Conservation (phyloP, 176 grass and related monocot species). For the Phoenix dactylifera region DNA sequence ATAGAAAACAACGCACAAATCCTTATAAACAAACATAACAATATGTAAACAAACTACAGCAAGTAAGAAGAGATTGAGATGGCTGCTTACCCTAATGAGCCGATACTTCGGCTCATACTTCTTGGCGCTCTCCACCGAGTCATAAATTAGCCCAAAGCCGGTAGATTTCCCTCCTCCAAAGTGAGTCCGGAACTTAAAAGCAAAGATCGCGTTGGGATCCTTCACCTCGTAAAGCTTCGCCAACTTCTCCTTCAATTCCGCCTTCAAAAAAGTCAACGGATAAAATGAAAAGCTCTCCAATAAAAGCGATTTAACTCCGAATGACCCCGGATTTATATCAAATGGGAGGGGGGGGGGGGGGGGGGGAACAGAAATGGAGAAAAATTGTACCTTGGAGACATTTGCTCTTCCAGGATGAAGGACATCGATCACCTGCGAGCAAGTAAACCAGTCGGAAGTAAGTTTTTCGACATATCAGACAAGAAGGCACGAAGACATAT, state of each 20-base stretch:
- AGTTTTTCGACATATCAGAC: no score
- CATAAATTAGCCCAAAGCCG: constrained; percentile 8
- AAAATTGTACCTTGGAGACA: constrained; percentile 6
- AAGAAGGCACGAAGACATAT: no score
- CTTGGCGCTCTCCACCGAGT: constrained; percentile 7
- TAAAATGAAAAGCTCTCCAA: background rate
- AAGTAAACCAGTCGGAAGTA: no score
- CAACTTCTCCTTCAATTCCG: constrained; percentile 14
- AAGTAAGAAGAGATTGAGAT: background rate
- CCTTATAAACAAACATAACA: no score
- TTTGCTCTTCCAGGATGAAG: constrained; percentile 13
- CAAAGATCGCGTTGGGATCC: constrained; percentile 9
- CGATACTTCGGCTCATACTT: constrained; percentile 21
- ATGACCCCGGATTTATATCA: background rate
- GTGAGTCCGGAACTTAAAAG: constrained; percentile 15
- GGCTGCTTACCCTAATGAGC: constrained; percentile 8
- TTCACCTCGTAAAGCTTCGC: constrained; percentile 13
- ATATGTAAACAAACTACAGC: no score
- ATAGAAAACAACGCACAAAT: no score
- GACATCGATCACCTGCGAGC: constrained; percentile 8
- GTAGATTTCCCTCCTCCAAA: constrained; percentile 15
- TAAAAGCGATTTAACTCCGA: background rate
- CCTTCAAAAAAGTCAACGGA: background rate
- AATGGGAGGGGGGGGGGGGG: no score
- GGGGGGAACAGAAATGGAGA: background rate